These are phyloP conservation scores for Leishmania aethiopica DNA, from an alignment of 208 protist genomes.

Conservation along the genomic window DNA sequence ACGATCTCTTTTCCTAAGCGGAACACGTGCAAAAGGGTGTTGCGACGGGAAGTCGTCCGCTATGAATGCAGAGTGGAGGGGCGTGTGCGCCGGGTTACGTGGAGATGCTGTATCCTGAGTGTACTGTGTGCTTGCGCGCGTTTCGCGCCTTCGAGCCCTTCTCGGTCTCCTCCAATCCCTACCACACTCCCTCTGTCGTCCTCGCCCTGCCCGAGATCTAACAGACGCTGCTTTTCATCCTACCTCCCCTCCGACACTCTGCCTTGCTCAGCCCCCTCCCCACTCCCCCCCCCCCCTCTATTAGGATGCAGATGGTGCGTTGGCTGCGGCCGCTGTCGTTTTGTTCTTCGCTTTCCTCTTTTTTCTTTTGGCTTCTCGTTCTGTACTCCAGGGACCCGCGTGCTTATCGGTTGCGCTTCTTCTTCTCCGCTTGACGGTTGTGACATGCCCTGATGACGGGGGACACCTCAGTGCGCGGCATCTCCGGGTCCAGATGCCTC, in stretches of 20 bases:
- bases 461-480: background rate
- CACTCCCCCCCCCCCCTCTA: background rate
- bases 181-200: background rate
- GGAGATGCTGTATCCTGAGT: background rate
- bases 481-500: background rate
- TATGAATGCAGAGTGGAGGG: background rate
- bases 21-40: background rate
- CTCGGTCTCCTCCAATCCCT: background rate
- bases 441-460: background rate
- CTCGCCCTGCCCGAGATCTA: too few species aligned
- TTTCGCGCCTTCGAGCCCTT: conserved; percentile 1
- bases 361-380: background rate
- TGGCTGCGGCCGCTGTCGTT: background rate
- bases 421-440: too few species aligned
- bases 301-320: background rate
- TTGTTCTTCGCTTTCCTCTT: background rate
- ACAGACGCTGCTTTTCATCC: background rate
- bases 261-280: background rate
- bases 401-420: background rate
- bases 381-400: background rate
- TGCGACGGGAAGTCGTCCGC: background rate
- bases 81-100: background rate
- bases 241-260: background rate
- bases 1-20: conserved; percentile 56
- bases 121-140: conserved; percentile 1